Evolutionary conservation across 2,329 filamentous ascomycete species (phyloP), one percentile per base, ranked within the genome.

Genomic region (Dothideomycetes sp.): DNA sequence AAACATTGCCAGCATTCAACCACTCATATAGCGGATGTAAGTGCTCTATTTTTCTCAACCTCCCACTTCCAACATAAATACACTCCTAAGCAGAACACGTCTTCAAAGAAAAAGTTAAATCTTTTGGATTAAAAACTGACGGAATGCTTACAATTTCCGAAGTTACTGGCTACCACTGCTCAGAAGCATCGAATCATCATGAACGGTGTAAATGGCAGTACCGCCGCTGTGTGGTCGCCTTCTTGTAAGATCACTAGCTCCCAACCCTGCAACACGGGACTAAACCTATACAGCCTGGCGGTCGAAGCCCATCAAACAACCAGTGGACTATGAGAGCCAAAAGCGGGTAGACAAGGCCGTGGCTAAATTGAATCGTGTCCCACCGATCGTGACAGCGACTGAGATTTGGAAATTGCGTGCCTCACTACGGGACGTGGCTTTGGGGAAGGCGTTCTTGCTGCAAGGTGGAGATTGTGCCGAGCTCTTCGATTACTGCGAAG

Each of bases 391-490:
- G 19, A 84, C 84, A 41, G 80, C 84, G 3, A 71, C 72, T 36
- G 85, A 91, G 61, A 94, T 98, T 54, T 70, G 76, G 50, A 81
- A 77, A 47, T 73, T 98, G 38, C 87, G 87, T 56, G 70, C 76
- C 38, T 81, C 77, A 52, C 72, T 98, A 16, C 77, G 77, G 43
- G 85, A 94, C 64, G 91, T 94, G 4, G 91, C 91, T 4, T 68
- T 83, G 27, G 91, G 91, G 24, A 87, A 89, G 49, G 85, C 89
- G 10, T 96, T 98, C 59, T 71, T 98, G 8, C 76, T 98, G 3
- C 91, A 98, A 65, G 91, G 91, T 44, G 91, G 89, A 34, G 91
- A 98, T 64, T 98, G 91, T 57, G 91, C 91, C 12, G 91, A 98
- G 66, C 74, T 96, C 8, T 98, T 98, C 55, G 86, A 91, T 61